Conservation (phyloP, 2,329 filamentous ascomycete species). For the Tolypocladium ophioglossoides region DNA sequence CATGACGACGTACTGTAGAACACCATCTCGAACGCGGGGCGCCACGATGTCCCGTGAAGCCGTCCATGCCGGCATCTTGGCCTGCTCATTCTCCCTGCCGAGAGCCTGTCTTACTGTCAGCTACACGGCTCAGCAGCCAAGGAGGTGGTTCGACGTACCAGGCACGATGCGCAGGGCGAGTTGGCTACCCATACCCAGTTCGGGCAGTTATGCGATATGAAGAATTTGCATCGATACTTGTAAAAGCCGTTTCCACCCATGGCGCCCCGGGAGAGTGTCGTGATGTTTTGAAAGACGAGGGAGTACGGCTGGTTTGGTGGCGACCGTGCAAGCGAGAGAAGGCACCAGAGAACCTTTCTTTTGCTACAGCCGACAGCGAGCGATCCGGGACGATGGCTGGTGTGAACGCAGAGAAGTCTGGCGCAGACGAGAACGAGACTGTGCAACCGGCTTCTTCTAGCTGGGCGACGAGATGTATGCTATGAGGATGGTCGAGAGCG, state of each 20-base stretch:
- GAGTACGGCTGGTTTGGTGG: neutral
- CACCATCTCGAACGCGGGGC: slow-evolving; percentile 32
- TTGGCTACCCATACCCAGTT: slow-evolving; percentile 46
- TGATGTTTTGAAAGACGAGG: neutral
- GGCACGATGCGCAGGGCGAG: slow-evolving; percentile 36
- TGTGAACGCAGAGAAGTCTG: neutral
- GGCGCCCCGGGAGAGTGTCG: neutral
- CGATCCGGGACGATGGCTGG: neutral
- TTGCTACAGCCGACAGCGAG: neutral
- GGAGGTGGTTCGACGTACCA: slow-evolving; percentile 26
- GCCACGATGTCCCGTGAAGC: slow-evolving; percentile 32
- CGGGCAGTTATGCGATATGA: slow-evolving; percentile 37
- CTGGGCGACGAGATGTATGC: neutral
- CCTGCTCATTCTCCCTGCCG: slow-evolving; percentile 33
- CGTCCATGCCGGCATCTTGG: slow-evolving; percentile 14
- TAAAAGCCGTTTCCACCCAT: slow-evolving; percentile 32
- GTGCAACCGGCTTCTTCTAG: neutral
- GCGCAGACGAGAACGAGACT: neutral
- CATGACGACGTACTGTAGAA: slow-evolving; percentile 37
- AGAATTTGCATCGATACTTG: slow-evolving; percentile 46
- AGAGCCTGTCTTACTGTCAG: slow-evolving; percentile 28
- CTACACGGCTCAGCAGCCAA: neutral
- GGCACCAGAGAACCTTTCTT: neutral
- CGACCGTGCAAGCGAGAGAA: neutral
- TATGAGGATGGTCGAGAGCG: neutral